A percentile compares a stretch with the other conserved stretches of the same genome.
Evolutionary conservation across 352 stramenopile genomes (phyloP).

Genomic region (Blastocystis sp.): DNA sequence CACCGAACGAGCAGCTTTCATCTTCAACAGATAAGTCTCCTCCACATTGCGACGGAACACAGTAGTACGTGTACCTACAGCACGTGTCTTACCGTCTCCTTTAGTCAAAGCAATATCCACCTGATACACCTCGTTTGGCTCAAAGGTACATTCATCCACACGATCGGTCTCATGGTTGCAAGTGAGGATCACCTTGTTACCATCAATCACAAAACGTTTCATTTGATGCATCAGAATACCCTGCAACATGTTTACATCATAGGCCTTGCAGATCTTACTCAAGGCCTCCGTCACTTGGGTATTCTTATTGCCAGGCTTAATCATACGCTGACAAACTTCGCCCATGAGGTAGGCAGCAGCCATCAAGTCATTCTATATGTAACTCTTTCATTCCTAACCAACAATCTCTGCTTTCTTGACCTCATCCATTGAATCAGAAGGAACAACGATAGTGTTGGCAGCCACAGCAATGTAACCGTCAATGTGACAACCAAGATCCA

Average conservation of each 20-base stretch:
- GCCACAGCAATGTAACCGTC: slow-evolving; percentile 97
- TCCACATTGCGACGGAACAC: slow-evolving; percentile 98
- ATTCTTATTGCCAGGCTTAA: slow-evolving; percentile 88
- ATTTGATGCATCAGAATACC: slow-evolving; percentile 95
- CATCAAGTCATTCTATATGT: slow-evolving; percentile 83
- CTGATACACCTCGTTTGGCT: slow-evolving; percentile 92
- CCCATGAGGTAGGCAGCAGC: slow-evolving; percentile 91
- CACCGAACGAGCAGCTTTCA: slow-evolving; percentile 85
- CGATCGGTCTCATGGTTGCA: slow-evolving; percentile 80
- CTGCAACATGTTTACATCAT: slow-evolving; percentile 89
- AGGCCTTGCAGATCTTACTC: slow-evolving; percentile 84
- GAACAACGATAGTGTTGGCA: slow-evolving; percentile 91
- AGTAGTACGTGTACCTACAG: slow-evolving; percentile 79
- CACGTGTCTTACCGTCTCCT: slow-evolving; percentile 86
- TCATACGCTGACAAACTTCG: slow-evolving; percentile 86
- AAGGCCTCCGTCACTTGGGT: slow-evolving; percentile 80
- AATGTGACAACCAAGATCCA: slow-evolving; percentile 97
- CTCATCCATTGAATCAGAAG: slow-evolving; percentile 52
- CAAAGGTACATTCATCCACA: slow-evolving; percentile 81
- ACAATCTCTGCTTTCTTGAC: slow-evolving; percentile 10
- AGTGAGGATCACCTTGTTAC: slow-evolving; percentile 87
- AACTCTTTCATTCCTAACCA: slow-evolving; percentile 45
- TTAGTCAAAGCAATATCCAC: slow-evolving; percentile 97
- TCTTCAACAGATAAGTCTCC: slow-evolving; percentile 88
- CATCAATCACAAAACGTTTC: slow-evolving; percentile 83